Conservation (phyloP, 2,329 filamentous ascomycete species). For the Aspergillus sp. region DNA sequence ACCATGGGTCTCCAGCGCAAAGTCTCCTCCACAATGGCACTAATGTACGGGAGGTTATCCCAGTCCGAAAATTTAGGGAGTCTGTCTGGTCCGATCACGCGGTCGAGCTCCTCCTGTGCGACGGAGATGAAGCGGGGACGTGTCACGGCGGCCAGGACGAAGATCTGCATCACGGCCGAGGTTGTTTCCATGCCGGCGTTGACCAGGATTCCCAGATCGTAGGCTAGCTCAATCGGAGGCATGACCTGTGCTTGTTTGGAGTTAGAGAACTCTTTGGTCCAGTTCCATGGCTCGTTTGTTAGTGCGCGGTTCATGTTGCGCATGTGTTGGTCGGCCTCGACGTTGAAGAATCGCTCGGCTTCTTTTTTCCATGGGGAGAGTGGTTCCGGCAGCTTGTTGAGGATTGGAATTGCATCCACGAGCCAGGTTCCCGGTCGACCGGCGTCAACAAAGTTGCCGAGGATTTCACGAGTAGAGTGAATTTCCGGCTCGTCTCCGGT, state of each 20-base stretch:
- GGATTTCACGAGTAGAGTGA: constrained; percentile 45
- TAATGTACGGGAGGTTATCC: constrained; percentile 25
- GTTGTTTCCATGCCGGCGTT: constrained; percentile 53
- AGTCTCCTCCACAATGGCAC: constrained; percentile 29
- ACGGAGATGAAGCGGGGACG: constrained; percentile 42
- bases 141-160: constrained; percentile 48
- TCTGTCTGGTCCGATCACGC: constrained; percentile 30
- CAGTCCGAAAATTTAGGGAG: constrained; percentile 31
- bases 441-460: constrained; percentile 49
- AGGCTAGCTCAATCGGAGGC: constrained; percentile 45
- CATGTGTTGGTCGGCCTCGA: constrained; percentile 21
- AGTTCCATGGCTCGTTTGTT: constrained; percentile 23
- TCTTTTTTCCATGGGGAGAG: constrained; percentile 40
- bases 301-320: constrained; percentile 16
- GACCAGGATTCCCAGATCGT: constrained; percentile 45
- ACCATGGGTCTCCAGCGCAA: constrained; percentile 35
- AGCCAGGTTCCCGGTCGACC: constrained; percentile 46
- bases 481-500: constrained; percentile 44
- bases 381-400: constrained; percentile 41
- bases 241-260: constrained; percentile 44
- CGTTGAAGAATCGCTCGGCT: constrained; percentile 17
- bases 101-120: constrained; percentile 41
- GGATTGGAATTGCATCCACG: constrained; percentile 44
- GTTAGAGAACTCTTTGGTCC: constrained; percentile 20
- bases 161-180: constrained; percentile 45